Conservation (phyloP, 2,329 filamentous ascomycete species). For the Alternaria viburni region DNA sequence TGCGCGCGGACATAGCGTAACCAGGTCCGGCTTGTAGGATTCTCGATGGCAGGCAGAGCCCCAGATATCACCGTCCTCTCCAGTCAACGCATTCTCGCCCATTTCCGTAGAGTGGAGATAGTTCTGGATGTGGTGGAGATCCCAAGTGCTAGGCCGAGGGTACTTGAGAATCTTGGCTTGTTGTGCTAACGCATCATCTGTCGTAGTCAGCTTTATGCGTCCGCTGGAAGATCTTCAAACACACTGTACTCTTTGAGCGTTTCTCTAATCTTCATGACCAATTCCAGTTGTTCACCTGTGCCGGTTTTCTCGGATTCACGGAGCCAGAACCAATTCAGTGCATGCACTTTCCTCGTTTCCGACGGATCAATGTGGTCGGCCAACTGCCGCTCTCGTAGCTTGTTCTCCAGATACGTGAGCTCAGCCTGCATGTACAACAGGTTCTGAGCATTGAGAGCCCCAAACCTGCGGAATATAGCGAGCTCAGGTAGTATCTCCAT, state of each 20-base stretch:
- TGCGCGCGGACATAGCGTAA: neutral
- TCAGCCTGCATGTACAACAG: conserved; percentile 15
- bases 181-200: neutral
- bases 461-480: conserved; percentile 12
- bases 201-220: neutral
- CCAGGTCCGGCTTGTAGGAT: neutral
- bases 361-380: neutral
- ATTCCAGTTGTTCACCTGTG: neutral
- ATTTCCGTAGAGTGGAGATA: neutral
- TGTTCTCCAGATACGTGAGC: neutral
- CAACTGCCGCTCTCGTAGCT: neutral
- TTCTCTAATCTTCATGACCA: neutral
- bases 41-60: neutral
- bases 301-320: neutral
- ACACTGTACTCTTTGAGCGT: neutral
- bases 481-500: conserved; percentile 9
- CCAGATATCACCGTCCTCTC: neutral
- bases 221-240: neutral
- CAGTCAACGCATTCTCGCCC: neutral
- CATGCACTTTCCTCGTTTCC: neutral
- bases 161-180: neutral
- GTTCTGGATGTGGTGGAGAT: neutral
- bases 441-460: conserved; percentile 13
- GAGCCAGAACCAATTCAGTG: neutral
- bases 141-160: neutral